These are phyloP conservation scores for Pisolithus orientalis DNA, from an alignment of 768 basidiomycete species.

Conservation along the genomic window DNA sequence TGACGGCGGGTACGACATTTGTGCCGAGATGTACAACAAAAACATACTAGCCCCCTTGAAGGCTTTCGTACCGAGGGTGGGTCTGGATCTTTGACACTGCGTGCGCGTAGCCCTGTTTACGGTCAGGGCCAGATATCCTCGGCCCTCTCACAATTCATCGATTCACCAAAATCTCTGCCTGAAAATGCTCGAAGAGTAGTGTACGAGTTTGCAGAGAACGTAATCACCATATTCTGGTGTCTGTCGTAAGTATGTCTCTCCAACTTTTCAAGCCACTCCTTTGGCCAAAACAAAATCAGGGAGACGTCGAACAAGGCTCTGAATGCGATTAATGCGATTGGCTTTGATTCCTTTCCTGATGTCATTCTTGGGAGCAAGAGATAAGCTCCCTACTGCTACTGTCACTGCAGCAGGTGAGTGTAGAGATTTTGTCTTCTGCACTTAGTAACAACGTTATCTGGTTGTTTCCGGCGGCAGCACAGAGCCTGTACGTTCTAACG, in stretches of 20 bases:
- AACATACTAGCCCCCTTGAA: constrained; percentile 75
- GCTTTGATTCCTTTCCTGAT: constrained; percentile 83
- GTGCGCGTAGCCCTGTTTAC: neutral
- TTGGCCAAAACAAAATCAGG: constrained; percentile 34
- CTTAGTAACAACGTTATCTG: neutral
- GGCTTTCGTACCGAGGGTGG: constrained; percentile 74
- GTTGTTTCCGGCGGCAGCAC: constrained; percentile 43
- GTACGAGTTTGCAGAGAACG: constrained; percentile 86
- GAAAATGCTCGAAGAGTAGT: constrained; percentile 71
- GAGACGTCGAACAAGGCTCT: constrained; percentile 93
- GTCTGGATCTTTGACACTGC: neutral
- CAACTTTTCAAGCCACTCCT: neutral
- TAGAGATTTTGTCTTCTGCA: neutral
- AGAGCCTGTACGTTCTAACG: constrained; percentile 88
- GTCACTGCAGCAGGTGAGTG: constrained; percentile 73
- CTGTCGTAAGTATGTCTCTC: constrained; percentile 66
- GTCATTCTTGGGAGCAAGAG: constrained; percentile 76
- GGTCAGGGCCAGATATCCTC: constrained; percentile 54
- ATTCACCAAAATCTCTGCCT: constrained; percentile 52
- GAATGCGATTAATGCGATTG: constrained; percentile 55
- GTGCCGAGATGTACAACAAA: constrained; percentile 97
- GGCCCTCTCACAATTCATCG: constrained; percentile 62
- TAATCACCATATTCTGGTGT: constrained; percentile 91
- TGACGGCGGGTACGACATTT: constrained; percentile 93
- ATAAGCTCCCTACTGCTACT: constrained; percentile 61